Evolutionary conservation across 169 alveolate genomes (phyloP), one percentile per base, ranked within the genome.

Genomic region (Fabrea salina): DNA sequence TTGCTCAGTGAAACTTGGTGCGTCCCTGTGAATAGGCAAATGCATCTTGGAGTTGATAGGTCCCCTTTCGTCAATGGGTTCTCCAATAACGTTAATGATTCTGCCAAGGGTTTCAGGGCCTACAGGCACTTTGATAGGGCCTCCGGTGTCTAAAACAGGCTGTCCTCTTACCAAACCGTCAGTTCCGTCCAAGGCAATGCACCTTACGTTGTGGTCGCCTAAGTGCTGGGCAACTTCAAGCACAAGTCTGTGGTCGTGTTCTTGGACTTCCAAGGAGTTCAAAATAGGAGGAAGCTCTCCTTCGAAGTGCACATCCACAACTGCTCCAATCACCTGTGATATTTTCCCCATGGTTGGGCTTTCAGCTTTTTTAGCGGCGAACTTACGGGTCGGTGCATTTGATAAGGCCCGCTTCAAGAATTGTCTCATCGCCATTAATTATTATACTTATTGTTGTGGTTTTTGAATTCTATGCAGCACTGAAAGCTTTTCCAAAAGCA

Each of bases 111-210:
- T 88, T 27, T 82, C 93, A 22, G 89, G 89, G 4, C 96, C 96
- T 0, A 88, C 82, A 33, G 99, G 99, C 44, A 97, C 97, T 35
- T 91, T 89, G 81, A 98, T 98, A 51, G 99, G 99, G 13, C 89
- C 90, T 19, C 99, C 99, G 25, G 98, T 93, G 86, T 98, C 98
- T 2, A 83, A 54, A 11, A 97, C 99, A 40, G 86, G 89, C 84
- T 97, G 97, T 33, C 99, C 99, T 75, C 99, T 88, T 22, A 95
- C 93, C 35, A 97, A 92, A n/a, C 99, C 99, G 44, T 98, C 99
- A 8, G 99, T 97, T 43, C 98, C 97, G 88, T 97, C 99, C 98
- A 98, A 93, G 58, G 99, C 99, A 70, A 97, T 97, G 59, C 99
- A 96, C 53, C 99, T 86, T 82, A 96, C 99, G 79, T 88, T 90